These are phyloP conservation scores for Mitragyna speciosa DNA, from an alignment of 257 asterid genomes.

Conservation along the genomic window DNA sequence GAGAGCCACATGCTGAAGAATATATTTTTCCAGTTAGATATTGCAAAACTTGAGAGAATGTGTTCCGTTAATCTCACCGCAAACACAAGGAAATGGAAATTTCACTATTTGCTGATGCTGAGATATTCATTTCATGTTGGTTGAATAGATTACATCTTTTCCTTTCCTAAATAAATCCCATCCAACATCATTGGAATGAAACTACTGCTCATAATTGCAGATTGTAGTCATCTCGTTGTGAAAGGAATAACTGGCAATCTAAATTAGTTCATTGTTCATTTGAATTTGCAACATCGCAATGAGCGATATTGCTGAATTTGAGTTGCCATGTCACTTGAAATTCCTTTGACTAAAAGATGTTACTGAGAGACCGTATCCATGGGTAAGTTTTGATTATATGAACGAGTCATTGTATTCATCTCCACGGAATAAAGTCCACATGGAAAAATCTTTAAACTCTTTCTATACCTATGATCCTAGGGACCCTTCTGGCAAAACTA, in stretches of 20 bases:
- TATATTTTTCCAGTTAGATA: not conserved
- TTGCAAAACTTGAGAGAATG: not conserved
- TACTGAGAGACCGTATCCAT: not conserved
- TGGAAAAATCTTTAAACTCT: not conserved
- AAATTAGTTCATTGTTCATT: not conserved
- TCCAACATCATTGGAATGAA: not conserved
- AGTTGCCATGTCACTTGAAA: not conserved
- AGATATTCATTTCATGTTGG: not conserved
- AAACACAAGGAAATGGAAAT: not conserved
- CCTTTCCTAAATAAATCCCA: not conserved
- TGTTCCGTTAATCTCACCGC: not conserved
- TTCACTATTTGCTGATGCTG: not conserved
- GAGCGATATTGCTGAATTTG: not conserved
- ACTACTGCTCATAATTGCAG: not conserved
- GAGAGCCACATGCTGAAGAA: not conserved
- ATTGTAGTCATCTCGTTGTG: not conserved
- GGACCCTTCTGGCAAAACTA: not conserved
- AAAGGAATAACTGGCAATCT: not conserved
- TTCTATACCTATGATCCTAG: not conserved
- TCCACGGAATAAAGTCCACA: not conserved
- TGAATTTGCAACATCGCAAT: not conserved
- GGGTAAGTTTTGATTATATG: not conserved
- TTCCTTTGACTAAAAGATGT: not conserved
- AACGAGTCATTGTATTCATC: not conserved
- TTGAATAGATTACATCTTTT: not conserved